These are phyloP conservation scores for Phytophthora europaea DNA, from an alignment of 352 stramenopile species.

Conservation along the genomic window DNA sequence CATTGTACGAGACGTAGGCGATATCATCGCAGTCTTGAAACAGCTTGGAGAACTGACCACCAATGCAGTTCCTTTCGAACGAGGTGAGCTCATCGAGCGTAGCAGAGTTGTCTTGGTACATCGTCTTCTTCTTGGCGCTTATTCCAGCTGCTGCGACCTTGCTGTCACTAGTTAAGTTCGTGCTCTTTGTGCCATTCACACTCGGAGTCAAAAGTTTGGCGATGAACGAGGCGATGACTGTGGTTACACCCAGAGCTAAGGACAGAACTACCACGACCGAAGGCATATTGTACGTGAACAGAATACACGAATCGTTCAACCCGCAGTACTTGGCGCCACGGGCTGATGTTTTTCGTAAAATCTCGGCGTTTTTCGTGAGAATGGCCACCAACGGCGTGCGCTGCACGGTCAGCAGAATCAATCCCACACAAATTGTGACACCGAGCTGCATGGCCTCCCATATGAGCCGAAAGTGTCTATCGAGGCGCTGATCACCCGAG, in stretches of 20 bases:
- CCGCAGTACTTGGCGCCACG: conserved; percentile 25
- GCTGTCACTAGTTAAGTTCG: neutral
- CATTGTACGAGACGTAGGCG: conserved; percentile 19
- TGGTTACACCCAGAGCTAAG: neutral
- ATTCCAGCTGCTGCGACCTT: neutral
- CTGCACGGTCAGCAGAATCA: conserved; percentile 6
- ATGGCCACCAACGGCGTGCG: conserved; percentile 15
- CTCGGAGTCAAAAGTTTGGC: conserved; percentile 4
- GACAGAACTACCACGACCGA: conserved; percentile 14
- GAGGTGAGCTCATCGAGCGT: conserved; percentile 13
- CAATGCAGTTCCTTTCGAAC: conserved; percentile 27
- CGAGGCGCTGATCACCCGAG: conserved; percentile 24
- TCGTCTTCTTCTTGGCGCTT: neutral
- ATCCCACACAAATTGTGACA: conserved; percentile 5
- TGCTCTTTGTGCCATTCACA: neutral
- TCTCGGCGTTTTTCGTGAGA: conserved; percentile 13
- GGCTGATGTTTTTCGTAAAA: conserved; percentile 27
- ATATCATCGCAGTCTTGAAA: conserved; percentile 24
- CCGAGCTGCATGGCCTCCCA: conserved; percentile 22
- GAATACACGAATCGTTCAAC: conserved; percentile 31
- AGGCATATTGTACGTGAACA: conserved; percentile 26
- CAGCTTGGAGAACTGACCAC: conserved; percentile 9
- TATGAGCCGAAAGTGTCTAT: conserved; percentile 23
- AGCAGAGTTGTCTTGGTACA: neutral
- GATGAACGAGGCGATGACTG: conserved; percentile 10